A percentile compares a stretch with the other conserved stretches of the same genome.
Conservation (phyloP, 75 land plant genomes). For the Pinus taeda region DNA sequence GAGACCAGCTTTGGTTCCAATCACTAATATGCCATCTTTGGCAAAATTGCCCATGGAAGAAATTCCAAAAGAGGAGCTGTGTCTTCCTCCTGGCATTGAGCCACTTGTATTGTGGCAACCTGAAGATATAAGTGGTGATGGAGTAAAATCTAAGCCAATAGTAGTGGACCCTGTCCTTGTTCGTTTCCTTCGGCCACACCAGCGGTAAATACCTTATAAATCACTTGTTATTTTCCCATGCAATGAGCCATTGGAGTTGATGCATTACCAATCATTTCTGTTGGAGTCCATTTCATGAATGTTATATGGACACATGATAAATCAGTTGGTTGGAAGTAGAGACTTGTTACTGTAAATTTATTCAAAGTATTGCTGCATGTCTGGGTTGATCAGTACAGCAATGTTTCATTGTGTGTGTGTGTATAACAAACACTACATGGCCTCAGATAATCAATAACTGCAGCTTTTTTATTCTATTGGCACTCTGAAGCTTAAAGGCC, state of each 20-base stretch:
- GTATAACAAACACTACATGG: not conserved
- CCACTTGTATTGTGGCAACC: slow-evolving; percentile 90
- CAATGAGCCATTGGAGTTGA: not conserved
- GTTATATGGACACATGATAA: not conserved
- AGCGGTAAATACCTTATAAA: slow-evolving; percentile 51
- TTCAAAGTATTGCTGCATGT: not conserved
- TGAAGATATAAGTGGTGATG: slow-evolving; percentile 43
- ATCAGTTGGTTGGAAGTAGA: not conserved
- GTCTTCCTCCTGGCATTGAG: slow-evolving; percentile 83
- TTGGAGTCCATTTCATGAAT: not conserved
- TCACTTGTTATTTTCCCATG: not conserved
- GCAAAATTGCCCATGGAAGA: slow-evolving; percentile 25
- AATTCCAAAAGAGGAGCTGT: slow-evolving; percentile 24
- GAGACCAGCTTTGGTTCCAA: slow-evolving; percentile 36
- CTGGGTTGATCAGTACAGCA: not conserved
- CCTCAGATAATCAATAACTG: not conserved
- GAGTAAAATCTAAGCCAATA: slow-evolving; percentile 27
- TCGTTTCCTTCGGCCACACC: slow-evolving; percentile 89
- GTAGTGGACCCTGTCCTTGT: slow-evolving; percentile 82
- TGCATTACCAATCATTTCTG: not conserved
- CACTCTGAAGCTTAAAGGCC: not conserved
- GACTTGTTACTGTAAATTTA: not conserved
- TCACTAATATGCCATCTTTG: slow-evolving; percentile 26
- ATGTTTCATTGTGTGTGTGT: not conserved
- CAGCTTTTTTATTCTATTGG: not conserved